Evolutionary conservation across 1,139 yeast genomes (phyloP).

Genomic region (Saccharomycopsis hybrid): DNA sequence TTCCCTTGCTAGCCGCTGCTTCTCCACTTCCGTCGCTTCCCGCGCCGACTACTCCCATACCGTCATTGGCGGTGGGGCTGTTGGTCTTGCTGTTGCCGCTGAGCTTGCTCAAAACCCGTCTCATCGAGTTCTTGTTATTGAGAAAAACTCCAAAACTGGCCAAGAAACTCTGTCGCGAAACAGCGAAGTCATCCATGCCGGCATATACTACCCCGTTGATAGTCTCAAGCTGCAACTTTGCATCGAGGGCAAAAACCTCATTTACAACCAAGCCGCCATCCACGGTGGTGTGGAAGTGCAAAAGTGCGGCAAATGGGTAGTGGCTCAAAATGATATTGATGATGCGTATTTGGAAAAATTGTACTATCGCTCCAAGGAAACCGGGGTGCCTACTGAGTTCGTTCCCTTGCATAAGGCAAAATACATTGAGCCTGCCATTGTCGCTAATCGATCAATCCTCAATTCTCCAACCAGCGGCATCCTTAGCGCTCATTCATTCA

Average conservation of each 20-base stretch:
- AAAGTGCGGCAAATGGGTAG: slow-evolving; percentile 82
- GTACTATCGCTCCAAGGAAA: slow-evolving; percentile 42
- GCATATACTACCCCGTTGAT: slow-evolving; percentile 68
- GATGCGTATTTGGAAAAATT: slow-evolving; percentile 50
- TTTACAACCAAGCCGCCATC: slow-evolving; percentile 45
- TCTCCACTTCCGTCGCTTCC: neutral
- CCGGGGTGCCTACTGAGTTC: slow-evolving; percentile 54
- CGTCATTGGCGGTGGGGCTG: slow-evolving; percentile 82
- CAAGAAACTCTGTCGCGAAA: slow-evolving; percentile 81
- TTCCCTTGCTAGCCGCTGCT: too few species aligned
- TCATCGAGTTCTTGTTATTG: slow-evolving; percentile 56
- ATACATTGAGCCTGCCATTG: slow-evolving; percentile 55
- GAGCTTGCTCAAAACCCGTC: slow-evolving; percentile 46
- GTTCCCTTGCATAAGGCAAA: slow-evolving; percentile 40
- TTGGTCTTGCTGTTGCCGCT: slow-evolving; percentile 78
- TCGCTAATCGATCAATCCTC: slow-evolving; percentile 54
- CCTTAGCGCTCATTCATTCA: slow-evolving; percentile 69
- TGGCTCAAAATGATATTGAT: slow-evolving; percentile 69
- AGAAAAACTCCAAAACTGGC: slow-evolving; percentile 60
- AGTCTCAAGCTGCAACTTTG: slow-evolving; percentile 66
- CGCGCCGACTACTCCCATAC: slow-evolving; percentile 64
- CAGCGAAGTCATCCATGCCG: slow-evolving; percentile 92
- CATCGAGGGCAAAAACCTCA: slow-evolving; percentile 61
- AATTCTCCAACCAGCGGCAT: slow-evolving; percentile 86
- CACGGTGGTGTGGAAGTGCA: slow-evolving; percentile 48